Evolutionary conservation across 495 filamentous ascomycete genomes (phyloP), one percentile per base, ranked within the genome.

Genomic region (Penicillium cataractarum): DNA sequence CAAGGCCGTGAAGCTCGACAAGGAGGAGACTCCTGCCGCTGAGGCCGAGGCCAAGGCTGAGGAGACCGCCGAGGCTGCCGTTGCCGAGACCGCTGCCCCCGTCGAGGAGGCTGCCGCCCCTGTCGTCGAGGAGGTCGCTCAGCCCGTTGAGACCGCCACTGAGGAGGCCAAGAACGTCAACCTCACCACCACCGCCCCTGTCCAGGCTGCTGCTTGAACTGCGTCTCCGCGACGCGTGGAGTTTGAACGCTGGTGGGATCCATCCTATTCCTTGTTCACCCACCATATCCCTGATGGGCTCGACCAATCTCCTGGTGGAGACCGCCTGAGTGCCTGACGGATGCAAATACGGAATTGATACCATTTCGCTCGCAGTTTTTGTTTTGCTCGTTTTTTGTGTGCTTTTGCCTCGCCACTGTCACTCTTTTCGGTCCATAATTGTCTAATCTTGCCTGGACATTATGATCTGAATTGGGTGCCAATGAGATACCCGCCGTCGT

Each of bases 191-290:
- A 57, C 78, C 35, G 75, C 79, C 27, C 75, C 80, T 29, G 81
- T 83, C 53, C 79, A 82, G 76, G 80, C 81, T 70, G 75, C 80
- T 55, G 81, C 81, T 71, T 83, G 74, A 82, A 77, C 55, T 65
- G 63, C 62, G 61, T 60, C 65, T 44, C 55, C 63, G 19, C 63
- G 67, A 59, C 71, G 65, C 49, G 61, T 74, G 39, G 76, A 79
- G 67, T 78, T 73, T 71, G 79, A 81, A 66, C 72, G 75, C 63
- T 80, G 76, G 78, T 80, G 78, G 79, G 77, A 79, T 60, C 46
- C 70, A 58, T 68, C 63, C 58, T 72, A 64, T 52, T 31, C 57
- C 33, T 67, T 68, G 58, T 65, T 56, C 44, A 63, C 62, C 44
- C 62, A 51, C 29, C 56, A 62, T 57, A 59, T 32, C 13, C 62